Evolutionary conservation across 768 basidiomycete species (phyloP).

Genomic region (Amanita muscaria): DNA sequence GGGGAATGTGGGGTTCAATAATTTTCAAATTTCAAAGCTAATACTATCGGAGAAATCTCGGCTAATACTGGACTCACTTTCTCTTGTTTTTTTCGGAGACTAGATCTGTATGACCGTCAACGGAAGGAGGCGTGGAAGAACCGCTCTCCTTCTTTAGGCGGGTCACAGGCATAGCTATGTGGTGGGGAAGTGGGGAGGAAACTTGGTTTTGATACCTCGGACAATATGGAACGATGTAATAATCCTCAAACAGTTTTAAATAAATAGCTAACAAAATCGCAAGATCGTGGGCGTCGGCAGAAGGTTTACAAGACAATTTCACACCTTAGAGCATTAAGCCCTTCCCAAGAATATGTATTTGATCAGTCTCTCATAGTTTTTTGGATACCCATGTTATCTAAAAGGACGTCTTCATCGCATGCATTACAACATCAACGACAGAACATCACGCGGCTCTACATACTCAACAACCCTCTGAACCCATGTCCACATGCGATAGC

Average conservation of each 20-base stretch:
- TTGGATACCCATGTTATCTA: too few species aligned
- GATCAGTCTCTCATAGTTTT: too few species aligned
- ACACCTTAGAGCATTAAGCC: too few species aligned
- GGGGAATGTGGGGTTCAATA: too few species aligned
- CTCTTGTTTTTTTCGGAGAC: slow-evolving; percentile 66
- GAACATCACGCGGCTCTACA: too few species aligned
- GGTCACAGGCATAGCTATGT: slow-evolving; percentile 51
- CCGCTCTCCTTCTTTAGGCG: slow-evolving; percentile 58
- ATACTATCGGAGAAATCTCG: slow-evolving; percentile 54
- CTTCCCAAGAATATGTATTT: too few species aligned
- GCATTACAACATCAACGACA: too few species aligned
- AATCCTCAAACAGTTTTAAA: slow-evolving; percentile 7
- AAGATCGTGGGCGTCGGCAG: background rate
- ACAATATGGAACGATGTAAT: slow-evolving; percentile 6
- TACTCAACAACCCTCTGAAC: too few species aligned
- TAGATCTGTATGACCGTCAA: slow-evolving; percentile 46
- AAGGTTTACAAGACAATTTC: too few species aligned
- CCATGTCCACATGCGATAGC: too few species aligned
- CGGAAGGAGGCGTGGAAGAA: slow-evolving; percentile 57
- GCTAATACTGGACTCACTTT: slow-evolving; percentile 50
- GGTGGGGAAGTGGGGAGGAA: slow-evolving; percentile 18
- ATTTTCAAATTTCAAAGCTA: slow-evolving; percentile 26
- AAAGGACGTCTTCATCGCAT: too few species aligned
- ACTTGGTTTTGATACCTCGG: background rate
- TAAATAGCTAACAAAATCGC: background rate